These are phyloP conservation scores for Saccharomycopsis sp. DNA, from an alignment of 805 yeast genomes.

Conservation along the genomic window DNA sequence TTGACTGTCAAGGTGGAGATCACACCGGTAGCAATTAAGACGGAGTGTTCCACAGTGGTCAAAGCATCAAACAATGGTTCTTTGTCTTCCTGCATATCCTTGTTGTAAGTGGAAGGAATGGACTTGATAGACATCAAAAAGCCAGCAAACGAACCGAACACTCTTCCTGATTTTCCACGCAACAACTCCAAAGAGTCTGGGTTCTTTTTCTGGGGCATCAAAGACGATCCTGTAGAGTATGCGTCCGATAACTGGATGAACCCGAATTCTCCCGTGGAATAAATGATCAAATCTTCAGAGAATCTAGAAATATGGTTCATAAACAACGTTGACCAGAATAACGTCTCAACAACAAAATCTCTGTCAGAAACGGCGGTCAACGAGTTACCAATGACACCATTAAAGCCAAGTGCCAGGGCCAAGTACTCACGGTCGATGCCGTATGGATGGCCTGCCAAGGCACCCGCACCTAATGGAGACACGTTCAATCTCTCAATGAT, in stretches of 20 bases:
- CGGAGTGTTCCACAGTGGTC: slow-evolving; percentile 87
- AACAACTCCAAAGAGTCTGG: slow-evolving; percentile 93
- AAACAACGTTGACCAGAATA: slow-evolving; percentile 92
- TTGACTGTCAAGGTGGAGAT: slow-evolving; percentile 77
- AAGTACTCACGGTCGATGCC: slow-evolving; percentile 94
- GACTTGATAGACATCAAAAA: slow-evolving; percentile 94
- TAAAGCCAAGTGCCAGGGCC: slow-evolving; percentile 74
- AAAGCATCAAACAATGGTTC: slow-evolving; percentile 95
- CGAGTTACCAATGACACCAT: slow-evolving; percentile 88
- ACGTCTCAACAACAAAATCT: slow-evolving; percentile 91
- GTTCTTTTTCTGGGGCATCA: slow-evolving; percentile 99
- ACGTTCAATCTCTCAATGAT: slow-evolving; percentile 75
- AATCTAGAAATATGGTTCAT: slow-evolving; percentile 95
- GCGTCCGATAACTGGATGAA: slow-evolving; percentile 93
- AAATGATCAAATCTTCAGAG: slow-evolving; percentile 89
- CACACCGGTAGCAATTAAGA: slow-evolving; percentile 93
- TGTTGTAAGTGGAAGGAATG: slow-evolving; percentile 96
- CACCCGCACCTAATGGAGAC: slow-evolving; percentile 95
- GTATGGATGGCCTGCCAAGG: slow-evolving; percentile 98
- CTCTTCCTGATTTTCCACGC: slow-evolving; percentile 97
- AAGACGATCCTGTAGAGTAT: slow-evolving; percentile 94
- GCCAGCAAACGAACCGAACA: slow-evolving; percentile 90
- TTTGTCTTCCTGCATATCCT: slow-evolving; percentile 98
- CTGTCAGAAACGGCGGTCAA: slow-evolving; percentile 96
- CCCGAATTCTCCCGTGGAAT: slow-evolving; percentile 97